Base-by-base conservation (phyloP, 768 basidiomycete species). In the Amanita rubescens region DNA sequence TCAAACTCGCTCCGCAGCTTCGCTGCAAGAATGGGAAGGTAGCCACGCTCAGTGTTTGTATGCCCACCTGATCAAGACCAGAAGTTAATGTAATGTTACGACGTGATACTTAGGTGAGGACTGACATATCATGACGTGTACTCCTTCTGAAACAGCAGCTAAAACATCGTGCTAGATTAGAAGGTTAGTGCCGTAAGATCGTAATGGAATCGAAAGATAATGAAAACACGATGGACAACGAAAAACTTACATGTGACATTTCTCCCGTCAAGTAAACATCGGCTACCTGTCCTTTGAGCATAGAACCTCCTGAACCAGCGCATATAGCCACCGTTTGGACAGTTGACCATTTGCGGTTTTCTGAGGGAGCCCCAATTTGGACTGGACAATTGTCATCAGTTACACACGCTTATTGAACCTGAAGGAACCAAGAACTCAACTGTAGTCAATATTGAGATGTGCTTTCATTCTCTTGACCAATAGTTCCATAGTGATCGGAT, bases 201-300 rank as follows among this genome's bases (percentile, higher is more conserved):
- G 27, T 48, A 44, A 30, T 30, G 15, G 20, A 46, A 20, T 20
- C 14, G 10, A 19, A 12, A 20, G 19, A 33, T 12, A 38, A 45
- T 53, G 43, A 46, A 42, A 27, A 27, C 17, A 11, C 12, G n/a
- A 35, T 20, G 47, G 55, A 54, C 46, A 38, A 48, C 44, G 54
- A 50, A 22, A 42, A 41, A 67, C 81, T 49, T 67, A 92, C 90
- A 69, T 95, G 94, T 17, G 78, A 67, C 88, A 94, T 90, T 71
- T 97, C 93, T 8, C 95, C 95, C 2, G 95, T 97, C 61, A 94
- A 76, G 67, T 89, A 92, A 22, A 94, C 79, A 67, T 96, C 94
- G 35, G 93, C 94, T 43, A 79, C 69, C 35, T 80, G 74, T 46
- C 81, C 84, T 17, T 75, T 67, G 45, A 97, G 77, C 66, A 94